Evolutionary conservation across 2,329 filamentous ascomycete genomes (phyloP).

Genomic region (Stemphylium lycopersici): DNA sequence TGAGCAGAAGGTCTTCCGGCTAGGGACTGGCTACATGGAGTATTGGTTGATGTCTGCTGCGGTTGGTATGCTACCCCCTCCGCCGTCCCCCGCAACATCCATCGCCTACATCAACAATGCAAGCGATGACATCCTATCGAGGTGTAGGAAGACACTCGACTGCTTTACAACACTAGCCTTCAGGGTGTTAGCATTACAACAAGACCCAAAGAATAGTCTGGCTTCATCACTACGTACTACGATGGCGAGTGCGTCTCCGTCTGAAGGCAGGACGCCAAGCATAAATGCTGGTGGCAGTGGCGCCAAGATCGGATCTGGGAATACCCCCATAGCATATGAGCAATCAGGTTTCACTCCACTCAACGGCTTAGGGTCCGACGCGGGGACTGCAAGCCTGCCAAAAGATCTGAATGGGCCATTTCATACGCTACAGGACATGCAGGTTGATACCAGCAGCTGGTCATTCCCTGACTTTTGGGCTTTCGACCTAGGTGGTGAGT

Average conservation of each 20-base stretch:
- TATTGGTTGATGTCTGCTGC: constrained; percentile 43
- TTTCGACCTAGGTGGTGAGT: constrained; percentile 42
- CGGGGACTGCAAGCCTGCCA: not conserved
- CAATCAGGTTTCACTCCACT: constrained; percentile 11
- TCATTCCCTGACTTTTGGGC: constrained; percentile 45
- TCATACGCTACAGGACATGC: constrained; percentile 36
- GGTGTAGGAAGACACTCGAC: constrained; percentile 36
- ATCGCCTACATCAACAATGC: constrained; percentile 24
- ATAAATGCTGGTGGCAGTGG: not conserved
- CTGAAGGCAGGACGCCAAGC: constrained; percentile 15
- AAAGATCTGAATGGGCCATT: constrained; percentile 22
- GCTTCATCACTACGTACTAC: constrained; percentile 27
- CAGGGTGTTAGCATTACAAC: constrained; percentile 39
- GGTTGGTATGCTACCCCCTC: constrained; percentile 36
- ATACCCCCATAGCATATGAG: not conserved
- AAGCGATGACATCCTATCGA: constrained; percentile 22
- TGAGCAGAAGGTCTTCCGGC: constrained; percentile 43
- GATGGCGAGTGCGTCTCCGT: constrained; percentile 20
- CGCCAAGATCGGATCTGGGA: constrained; percentile 3
- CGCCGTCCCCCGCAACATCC: constrained; percentile 22
- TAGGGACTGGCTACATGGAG: constrained; percentile 47
- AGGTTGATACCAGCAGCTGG: constrained; percentile 39
- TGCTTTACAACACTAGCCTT: constrained; percentile 36
- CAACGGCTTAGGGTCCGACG: constrained; percentile 15
- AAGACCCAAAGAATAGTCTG: constrained; percentile 32